Evolutionary conservation across 345 rosid genomes (phyloP).

Genomic region (Microcos paniculata): DNA sequence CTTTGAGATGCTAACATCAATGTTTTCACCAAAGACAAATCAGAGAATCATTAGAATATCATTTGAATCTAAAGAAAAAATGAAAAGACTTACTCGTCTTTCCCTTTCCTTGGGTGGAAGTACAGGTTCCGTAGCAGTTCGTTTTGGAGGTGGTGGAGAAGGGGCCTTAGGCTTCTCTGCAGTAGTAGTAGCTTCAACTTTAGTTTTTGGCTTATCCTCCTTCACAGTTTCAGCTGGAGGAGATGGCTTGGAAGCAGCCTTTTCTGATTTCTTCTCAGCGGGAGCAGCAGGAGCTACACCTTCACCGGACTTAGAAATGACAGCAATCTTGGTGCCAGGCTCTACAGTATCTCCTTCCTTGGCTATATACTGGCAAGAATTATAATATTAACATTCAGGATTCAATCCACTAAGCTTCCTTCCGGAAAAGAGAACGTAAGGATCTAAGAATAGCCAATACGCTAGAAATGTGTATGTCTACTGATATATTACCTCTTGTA

Average conservation of each 20-base stretch:
- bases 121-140: conserved; percentile 80
- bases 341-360: conserved; percentile 98
- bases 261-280: conserved; percentile 54
- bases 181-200: conserved; percentile 47
- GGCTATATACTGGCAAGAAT: conserved; percentile 59
- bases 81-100: conserved; percentile 66
- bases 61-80: neutral
- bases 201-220: conserved; percentile 45
- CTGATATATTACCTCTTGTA: conserved; percentile 54
- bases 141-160: conserved; percentile 59
- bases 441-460: conserved; percentile 5
- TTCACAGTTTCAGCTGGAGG: conserved; percentile 33
- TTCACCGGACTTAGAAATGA: conserved; percentile 85
- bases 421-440: neutral
- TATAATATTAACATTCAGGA: neutral
- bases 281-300: conserved; percentile 78
- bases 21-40: neutral
- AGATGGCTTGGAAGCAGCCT: conserved; percentile 48
- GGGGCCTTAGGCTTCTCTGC: conserved; percentile 55
- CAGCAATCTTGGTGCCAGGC: conserved; percentile 82
- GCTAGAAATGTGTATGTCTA: neutral
- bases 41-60: neutral
- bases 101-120: conserved; percentile 99
- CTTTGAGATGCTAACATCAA: neutral
- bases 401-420: neutral